Conservation (phyloP, 129 eudicot genomes). For the Glebionis coronaria region DNA sequence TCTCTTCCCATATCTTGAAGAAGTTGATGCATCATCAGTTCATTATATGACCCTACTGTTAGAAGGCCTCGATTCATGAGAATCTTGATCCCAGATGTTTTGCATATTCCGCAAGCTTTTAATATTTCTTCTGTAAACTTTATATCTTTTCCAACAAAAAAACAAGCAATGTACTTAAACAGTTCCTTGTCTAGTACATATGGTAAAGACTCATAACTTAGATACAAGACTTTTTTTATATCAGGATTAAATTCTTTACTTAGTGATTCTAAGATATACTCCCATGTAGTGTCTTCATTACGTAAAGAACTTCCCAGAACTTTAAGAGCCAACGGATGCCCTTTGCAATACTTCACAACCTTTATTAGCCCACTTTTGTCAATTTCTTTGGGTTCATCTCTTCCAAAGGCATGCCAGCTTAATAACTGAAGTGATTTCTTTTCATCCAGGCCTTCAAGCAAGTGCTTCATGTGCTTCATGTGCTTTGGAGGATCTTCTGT, state of each 20-base stretch:
- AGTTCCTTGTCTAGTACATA: not conserved
- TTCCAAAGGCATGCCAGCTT: slow-evolving; percentile 39
- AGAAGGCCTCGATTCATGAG: slow-evolving; percentile 2
- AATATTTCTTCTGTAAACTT: not conserved
- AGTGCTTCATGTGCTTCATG: too few relatives aligned
- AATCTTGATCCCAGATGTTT: not conserved
- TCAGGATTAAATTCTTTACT: not conserved
- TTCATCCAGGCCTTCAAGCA: not conserved
- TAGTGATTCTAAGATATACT: not conserved
- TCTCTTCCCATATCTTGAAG: slow-evolving; percentile 35
- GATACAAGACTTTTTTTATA: not conserved
- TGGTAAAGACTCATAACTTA: not conserved
- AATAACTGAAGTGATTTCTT: slow-evolving; percentile 23
- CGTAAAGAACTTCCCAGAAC: slow-evolving; percentile 31
- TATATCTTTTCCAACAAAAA: slow-evolving; percentile 7
- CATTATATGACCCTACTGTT: not conserved
- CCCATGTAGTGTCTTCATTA: slow-evolving; percentile 6
- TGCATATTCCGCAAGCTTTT: not conserved
- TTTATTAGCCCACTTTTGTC: not conserved
- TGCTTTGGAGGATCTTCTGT: too few relatives aligned
- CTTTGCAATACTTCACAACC: slow-evolving; percentile 22
- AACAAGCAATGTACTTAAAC: slow-evolving; percentile 1
- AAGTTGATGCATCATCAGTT: slow-evolving; percentile 25
- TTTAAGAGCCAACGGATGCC: slow-evolving; percentile 37
- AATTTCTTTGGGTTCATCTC: slow-evolving; percentile 9